These are phyloP conservation scores for Auxenochlorella protothecoides DNA, from an alignment of 139 green algal species.

Conservation along the genomic window DNA sequence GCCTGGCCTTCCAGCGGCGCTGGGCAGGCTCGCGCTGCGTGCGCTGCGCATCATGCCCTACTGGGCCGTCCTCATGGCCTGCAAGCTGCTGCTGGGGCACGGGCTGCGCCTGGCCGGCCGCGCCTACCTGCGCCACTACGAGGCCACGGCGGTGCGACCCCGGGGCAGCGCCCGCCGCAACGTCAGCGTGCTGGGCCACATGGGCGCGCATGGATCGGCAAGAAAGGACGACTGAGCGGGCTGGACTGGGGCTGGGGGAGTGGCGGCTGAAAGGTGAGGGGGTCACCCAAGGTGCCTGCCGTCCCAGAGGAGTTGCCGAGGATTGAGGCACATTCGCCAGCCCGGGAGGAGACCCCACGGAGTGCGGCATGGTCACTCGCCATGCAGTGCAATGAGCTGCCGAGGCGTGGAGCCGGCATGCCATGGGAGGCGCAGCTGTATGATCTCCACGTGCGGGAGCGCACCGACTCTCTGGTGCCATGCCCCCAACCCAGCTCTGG, in stretches of 20 bases:
- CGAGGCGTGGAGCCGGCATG: too few relatives aligned
- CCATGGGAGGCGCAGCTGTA: too few relatives aligned
- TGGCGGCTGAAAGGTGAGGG: not conserved
- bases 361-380: too few relatives aligned
- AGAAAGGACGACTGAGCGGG: constrained; percentile 1
- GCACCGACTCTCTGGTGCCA: too few relatives aligned
- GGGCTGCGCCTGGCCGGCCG: constrained; percentile 2
- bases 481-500: too few relatives aligned
- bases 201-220: not conserved
- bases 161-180: not conserved
- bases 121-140: constrained; percentile 13
- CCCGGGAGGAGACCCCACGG: too few relatives aligned
- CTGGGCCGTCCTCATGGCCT: constrained; percentile 8
- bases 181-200: not conserved
- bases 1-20: not conserved
- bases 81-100: constrained; percentile 18
- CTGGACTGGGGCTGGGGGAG: too few relatives aligned
- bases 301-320: not conserved
- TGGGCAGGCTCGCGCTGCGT: not conserved
- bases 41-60: not conserved
- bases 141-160: not conserved
- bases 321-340: not conserved
- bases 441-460: too few relatives aligned
- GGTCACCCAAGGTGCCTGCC: not conserved
- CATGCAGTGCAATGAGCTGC: too few relatives aligned